Conservation (phyloP, 345 rosid genomes). For the Aegle marmelos region DNA sequence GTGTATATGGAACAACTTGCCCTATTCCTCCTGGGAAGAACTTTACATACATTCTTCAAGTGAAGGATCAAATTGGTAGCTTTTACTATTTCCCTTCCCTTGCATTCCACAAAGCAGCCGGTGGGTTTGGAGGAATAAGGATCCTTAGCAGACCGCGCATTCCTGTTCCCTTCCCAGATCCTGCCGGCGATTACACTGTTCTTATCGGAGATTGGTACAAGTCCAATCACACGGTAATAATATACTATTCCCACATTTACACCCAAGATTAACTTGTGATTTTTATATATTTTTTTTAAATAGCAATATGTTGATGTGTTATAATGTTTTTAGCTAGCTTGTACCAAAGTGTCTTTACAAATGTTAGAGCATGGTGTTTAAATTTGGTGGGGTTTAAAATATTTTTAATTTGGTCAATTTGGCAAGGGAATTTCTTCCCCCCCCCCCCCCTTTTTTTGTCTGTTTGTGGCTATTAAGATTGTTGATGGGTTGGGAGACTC, state of each 20-base stretch:
- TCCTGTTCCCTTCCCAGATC: slow-evolving; percentile 68
- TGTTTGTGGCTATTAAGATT: neutral
- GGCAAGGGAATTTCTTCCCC: neutral
- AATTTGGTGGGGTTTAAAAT: neutral
- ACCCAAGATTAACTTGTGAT: neutral
- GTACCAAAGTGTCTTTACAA: neutral
- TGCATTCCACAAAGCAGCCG: slow-evolving; percentile 75
- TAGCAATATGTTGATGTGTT: neutral
- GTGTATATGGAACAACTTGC: slow-evolving; percentile 81
- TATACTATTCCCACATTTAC: neutral
- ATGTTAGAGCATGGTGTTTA: neutral
- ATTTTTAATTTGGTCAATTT: neutral
- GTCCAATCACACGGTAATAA: slow-evolving; percentile 60
- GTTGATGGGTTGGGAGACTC: neutral
- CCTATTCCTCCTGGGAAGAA: slow-evolving; percentile 88
- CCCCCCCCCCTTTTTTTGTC: neutral
- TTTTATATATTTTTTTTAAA: too few species aligned
- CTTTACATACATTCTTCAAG: slow-evolving; percentile 78
- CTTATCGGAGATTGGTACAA: slow-evolving; percentile 78
- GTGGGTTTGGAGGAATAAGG: slow-evolving; percentile 68
- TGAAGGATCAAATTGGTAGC: slow-evolving; percentile 82
- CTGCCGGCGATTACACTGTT: slow-evolving; percentile 58
- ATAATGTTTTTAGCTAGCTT: neutral
- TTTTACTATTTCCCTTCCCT: slow-evolving; percentile 77
- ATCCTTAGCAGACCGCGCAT: slow-evolving; percentile 68